Conservation (phyloP, 2,329 filamentous ascomycete genomes). For the Fusarium odoratissimum region DNA sequence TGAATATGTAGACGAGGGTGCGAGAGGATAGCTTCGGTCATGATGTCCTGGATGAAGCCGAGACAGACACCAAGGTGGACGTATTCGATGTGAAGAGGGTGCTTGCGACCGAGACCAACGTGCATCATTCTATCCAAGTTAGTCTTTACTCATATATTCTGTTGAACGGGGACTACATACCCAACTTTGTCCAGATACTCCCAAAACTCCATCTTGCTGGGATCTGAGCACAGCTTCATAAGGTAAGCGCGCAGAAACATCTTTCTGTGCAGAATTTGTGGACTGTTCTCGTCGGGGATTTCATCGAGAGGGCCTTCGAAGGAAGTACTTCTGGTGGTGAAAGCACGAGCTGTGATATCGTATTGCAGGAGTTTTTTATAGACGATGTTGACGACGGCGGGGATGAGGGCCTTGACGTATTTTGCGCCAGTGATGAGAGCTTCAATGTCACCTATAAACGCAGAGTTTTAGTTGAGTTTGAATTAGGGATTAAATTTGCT, state of each 20-base stretch:
- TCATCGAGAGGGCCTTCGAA: conserved; percentile 76
- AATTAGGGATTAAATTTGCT: background rate
- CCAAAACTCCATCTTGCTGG: conserved; percentile 82
- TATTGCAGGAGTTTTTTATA: conserved; percentile 84
- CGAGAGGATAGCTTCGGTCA: conserved; percentile 80
- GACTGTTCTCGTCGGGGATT: conserved; percentile 73
- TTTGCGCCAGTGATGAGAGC: conserved; percentile 76
- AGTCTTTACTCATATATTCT: background rate
- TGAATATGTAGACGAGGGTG: conserved; percentile 74
- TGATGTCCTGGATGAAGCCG: conserved; percentile 80
- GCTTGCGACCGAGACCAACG: conserved; percentile 76
- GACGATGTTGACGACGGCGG: conserved; percentile 84
- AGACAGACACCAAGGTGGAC: conserved; percentile 80
- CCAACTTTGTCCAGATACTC: conserved; percentile 87
- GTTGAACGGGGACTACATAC: conserved; percentile 55
- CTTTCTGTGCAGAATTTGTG: conserved; percentile 81
- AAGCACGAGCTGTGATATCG: conserved; percentile 84
- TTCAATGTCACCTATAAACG: conserved; percentile 72
- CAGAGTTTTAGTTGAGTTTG: conserved; percentile 14
- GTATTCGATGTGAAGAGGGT: conserved; percentile 83
- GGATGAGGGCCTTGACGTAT: conserved; percentile 85
- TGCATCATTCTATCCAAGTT: conserved; percentile 74
- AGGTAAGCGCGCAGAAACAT: conserved; percentile 83
- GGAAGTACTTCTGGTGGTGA: conserved; percentile 71
- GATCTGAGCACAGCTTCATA: conserved; percentile 79